Evolutionary conservation across 768 basidiomycete species (phyloP).

Genomic region (Macrocybe gigantea): DNA sequence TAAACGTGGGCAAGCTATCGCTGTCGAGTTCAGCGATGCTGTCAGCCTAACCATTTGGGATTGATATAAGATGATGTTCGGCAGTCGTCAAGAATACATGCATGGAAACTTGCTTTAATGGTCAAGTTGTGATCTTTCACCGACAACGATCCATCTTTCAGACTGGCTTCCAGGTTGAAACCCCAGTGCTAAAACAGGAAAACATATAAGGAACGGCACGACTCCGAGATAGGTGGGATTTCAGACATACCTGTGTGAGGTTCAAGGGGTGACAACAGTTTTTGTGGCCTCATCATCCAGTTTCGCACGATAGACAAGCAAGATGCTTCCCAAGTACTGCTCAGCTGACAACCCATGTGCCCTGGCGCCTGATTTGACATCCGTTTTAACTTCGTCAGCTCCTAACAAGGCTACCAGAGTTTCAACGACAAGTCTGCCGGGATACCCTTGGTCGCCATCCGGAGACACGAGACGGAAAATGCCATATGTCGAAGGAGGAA

Average conservation of each 20-base stretch:
- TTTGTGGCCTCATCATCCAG: constrained; percentile 35
- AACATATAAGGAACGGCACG: constrained; percentile 1
- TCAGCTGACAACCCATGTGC: constrained; percentile 20
- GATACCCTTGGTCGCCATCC: constrained; percentile 70
- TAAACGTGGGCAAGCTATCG: constrained; percentile 46
- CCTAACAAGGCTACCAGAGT: constrained; percentile 44
- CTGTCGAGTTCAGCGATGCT: constrained; percentile 47
- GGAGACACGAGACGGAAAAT: constrained; percentile 54
- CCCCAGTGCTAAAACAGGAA: constrained; percentile 60
- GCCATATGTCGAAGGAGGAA: constrained; percentile 25
- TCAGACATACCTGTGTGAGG: constrained; percentile 55
- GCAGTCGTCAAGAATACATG: not conserved
- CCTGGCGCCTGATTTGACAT: constrained; percentile 12
- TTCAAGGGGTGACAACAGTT: constrained; percentile 65
- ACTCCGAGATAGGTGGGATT: not conserved
- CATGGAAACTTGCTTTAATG: constrained; percentile 26
- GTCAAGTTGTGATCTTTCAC: constrained; percentile 45
- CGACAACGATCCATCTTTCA: constrained; percentile 37
- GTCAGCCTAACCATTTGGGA: constrained; percentile 34
- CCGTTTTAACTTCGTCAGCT: constrained; percentile 25
- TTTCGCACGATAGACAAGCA: constrained; percentile 66
- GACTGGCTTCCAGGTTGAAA: constrained; percentile 73
- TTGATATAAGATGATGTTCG: not conserved
- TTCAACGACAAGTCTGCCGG: constrained; percentile 56
- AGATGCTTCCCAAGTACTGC: constrained; percentile 55